Evolutionary conservation across 1,284 basidiomycete genomes (phyloP), one percentile per base, ranked within the genome.

Genomic region (Cryptococcus neoformans): DNA sequence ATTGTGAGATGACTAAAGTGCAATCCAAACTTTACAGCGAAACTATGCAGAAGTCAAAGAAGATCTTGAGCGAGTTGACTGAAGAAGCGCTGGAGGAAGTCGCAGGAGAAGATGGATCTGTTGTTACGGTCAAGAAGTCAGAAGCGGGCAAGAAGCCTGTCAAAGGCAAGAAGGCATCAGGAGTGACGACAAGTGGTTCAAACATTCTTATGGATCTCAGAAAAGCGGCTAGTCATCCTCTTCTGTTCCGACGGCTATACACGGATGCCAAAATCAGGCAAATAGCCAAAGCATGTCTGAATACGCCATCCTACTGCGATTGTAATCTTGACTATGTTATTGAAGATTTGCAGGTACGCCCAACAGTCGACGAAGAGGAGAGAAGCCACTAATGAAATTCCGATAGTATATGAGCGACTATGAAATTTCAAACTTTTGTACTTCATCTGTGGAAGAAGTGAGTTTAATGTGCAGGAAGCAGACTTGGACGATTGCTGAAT

Each of bases 131-230:
- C 39, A 6, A 6, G 16, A 81, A 80, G 37, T 81, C 81, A 49
- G 72, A 80, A 17, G 87, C 86, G 75, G 84, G 85, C 63, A 87
- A 86, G 74, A 81, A 85, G 66, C 88, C 87, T 62, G 76, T 84
- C 7, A 90, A 90, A 76, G 89, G 88, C 69, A 88, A 59, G 21
- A 54, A 50, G 8, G 51, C 54, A 37, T 53, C 39, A 9, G 50
- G 49, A 3, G 8, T 53, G 38, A 61, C 62, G 12, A 64, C 52
- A 11, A 75, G 70, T 55, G 72, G 72, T 2, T 67, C 68, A 59
- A 83, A 97, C 74, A 92, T 98, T 46, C 81, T 98, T 48, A 97
- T 97, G 93, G 92, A 95, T 70, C 81, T 97, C 37, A 85, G 92
- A 44, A 98, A 99, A 78, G 95, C 95, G 2, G 89, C 95, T 0